phyloP scores from a whole-genome alignment of 768 basidiomycete species.

The Podaxis mareebaensis region DNA sequence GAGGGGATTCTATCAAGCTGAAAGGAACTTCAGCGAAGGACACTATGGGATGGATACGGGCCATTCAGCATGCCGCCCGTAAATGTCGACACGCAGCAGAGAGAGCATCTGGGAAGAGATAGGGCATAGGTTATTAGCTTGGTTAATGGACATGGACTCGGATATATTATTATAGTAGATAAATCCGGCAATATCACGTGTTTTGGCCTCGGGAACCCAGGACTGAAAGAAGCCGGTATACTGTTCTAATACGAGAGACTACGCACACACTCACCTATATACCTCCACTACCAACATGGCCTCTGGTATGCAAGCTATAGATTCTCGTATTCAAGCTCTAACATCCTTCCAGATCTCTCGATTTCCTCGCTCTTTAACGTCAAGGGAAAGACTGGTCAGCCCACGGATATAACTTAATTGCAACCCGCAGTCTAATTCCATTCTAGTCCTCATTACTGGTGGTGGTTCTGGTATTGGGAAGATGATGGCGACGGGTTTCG shows the following conservation, averaged over 20 bases:
- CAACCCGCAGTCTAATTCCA: neutral
- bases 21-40: constrained; percentile 60
- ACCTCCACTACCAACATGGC: constrained; percentile 16
- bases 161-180: neutral
- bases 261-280: neutral
- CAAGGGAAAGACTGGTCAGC: constrained; percentile 22
- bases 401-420: neutral
- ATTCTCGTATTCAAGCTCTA: constrained; percentile 11
- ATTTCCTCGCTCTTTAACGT: constrained; percentile 49
- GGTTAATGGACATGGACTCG: constrained; percentile 9
- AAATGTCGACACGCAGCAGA: constrained; percentile 49
- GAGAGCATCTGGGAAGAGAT: constrained; percentile 29
- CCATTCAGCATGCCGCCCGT: constrained; percentile 39
- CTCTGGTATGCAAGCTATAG: constrained; percentile 19
- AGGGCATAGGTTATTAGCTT: constrained; percentile 16
- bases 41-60: constrained; percentile 36
- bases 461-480: constrained; percentile 84
- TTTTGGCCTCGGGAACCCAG: constrained; percentile 21
- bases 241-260: neutral
- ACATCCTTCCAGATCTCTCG: constrained; percentile 45
- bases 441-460: constrained; percentile 74
- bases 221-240: constrained; percentile 22
- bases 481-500: constrained; percentile 82
- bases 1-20: constrained; percentile 68
- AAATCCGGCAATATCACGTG: constrained; percentile 17